phyloP scores from a whole-genome alignment of 768 basidiomycete genomes.

The Hemileccinum impolitum region DNA sequence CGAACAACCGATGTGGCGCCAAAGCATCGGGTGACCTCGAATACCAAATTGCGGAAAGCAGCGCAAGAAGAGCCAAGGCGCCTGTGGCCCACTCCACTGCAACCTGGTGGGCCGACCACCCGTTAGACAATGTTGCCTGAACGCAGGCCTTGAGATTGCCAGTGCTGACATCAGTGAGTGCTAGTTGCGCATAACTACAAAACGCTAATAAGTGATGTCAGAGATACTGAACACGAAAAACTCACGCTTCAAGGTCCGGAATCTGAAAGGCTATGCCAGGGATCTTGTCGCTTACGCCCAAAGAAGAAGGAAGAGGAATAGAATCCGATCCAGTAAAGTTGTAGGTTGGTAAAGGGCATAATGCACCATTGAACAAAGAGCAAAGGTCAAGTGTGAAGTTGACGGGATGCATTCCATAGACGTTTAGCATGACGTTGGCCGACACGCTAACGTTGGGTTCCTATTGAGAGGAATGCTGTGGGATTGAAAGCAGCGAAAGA shows the following conservation, averaged over 20 bases:
- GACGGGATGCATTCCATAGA: slow-evolving; percentile 81
- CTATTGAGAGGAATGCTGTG: slow-evolving; percentile 34
- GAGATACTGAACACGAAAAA: background rate
- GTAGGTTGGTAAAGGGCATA: slow-evolving; percentile 81
- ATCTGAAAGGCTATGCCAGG: slow-evolving; percentile 81
- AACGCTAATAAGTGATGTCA: slow-evolving; percentile 2
- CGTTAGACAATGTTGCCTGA: slow-evolving; percentile 89
- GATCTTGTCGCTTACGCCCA: slow-evolving; percentile 54
- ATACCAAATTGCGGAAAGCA: slow-evolving; percentile 51
- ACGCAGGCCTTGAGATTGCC: slow-evolving; percentile 82
- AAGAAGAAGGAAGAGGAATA: slow-evolving; percentile 56
- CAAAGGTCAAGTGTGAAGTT: slow-evolving; percentile 90
- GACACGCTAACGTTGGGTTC: slow-evolving; percentile 74
- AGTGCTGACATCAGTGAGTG: slow-evolving; percentile 64
- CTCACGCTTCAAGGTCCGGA: slow-evolving; percentile 81
- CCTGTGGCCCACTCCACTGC: slow-evolving; percentile 79
- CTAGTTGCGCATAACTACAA: slow-evolving; percentile 63
- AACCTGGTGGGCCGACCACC: slow-evolving; percentile 73
- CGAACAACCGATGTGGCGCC: slow-evolving; percentile 74
- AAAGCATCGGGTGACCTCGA: slow-evolving; percentile 55
- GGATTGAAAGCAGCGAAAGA: slow-evolving; percentile 5
- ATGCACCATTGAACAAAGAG: slow-evolving; percentile 65
- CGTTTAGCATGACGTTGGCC: slow-evolving; percentile 78
- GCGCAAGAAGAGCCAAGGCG: slow-evolving; percentile 58
- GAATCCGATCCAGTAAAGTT: slow-evolving; percentile 85